Base-by-base conservation (phyloP, 768 basidiomycete species). In the Gelatoporia subvermispora region DNA sequence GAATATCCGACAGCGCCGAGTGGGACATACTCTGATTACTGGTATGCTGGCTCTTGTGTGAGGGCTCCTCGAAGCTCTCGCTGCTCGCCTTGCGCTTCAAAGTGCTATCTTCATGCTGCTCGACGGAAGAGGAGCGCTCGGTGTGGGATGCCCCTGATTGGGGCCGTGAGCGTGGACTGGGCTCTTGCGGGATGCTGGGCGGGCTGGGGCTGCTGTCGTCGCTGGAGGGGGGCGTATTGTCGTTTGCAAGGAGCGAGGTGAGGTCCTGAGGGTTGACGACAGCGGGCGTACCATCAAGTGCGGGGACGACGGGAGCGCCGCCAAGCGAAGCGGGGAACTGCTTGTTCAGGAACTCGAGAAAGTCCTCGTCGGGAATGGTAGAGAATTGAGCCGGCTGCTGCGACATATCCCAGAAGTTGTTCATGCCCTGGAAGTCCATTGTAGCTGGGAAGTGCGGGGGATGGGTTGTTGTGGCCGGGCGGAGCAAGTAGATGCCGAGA, bases 141-240 rank as follows among this genome's bases (percentile, higher is more conserved):
- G 28, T 31, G 28, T n/a, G n/a, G 65, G 69, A 22, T 25, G 45
- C 57, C 48, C 58, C 63, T 42, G 65, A 65, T 41, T 66, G 64
- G 16, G 62, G 57, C 41, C 68, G 56, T 17, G 65, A 68, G 13
- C 7, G 28, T 24, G 54, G 51, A 34, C 62, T 52, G 31, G 58
- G 35, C 41, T 68, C 68, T 35, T 70, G 69, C 28, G 60, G 54
- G 20, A 70, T 66, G 55, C 78, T 78, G 4, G 82, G 77, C 2
- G 89, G 86, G 56, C 87, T 90, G 31, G 88, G 87, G 52, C 84
- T 86, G 65, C 83, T 87, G 57, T 87, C 85, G 56, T 86, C 87
- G 53, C 65, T 69, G 0, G 84, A 84, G 2, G 80, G 76, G 4
- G 88, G 81, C 20, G 77, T 79, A 38, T 78, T 63, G 50, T 70